Base-by-base conservation (phyloP, 352 stramenopile species). In the Pythium graminicola region DNA sequence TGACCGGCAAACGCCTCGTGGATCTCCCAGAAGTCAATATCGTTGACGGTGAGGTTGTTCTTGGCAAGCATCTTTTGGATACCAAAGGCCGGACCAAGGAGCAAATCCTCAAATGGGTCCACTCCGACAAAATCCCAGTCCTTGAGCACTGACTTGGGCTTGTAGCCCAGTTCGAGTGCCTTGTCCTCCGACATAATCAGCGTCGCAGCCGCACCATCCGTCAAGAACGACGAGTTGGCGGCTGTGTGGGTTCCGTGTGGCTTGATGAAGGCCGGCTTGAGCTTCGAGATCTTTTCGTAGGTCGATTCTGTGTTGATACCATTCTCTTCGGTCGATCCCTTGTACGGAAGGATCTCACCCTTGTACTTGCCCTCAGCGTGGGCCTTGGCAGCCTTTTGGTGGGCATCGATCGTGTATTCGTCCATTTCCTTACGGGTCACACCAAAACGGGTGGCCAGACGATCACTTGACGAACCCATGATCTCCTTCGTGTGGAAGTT, bases 401-500 rank as follows among this genome's bases (percentile, higher is more conserved):
- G 97, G 40, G 84, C 95, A 19, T 93, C 77, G 26, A 98, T 84
- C 13, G 95, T 96, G 68, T 98, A 99, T 65, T 97, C 78, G 62
- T 99, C 97, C 80, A 99, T 96, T 32, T 98, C 93, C 51, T 95
- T 62, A 41, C 96, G 83, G 23, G 88, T 96, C 20, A 99, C 86
- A 47, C 95, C 95, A 70, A 99, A 99, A 13, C 84, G 79, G 10
- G 86, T 85, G 3, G 87, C 74, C 4, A 99, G 74, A 24, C 95
- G 87, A 78, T 99, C 96, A 41, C 78, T 97, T 19, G 77, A 97
- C 46, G 97, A 94, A n/a, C 97, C 97, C 96, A 99, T 99, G 23
- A 99, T 86, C 72, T 99, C 97, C 36, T 91, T 94, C 11, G 96
- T 99, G 50, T 97, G 97, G 68, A 98, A 99, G 73, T 99, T 99